These are phyloP conservation scores for Monosporascus sp. DNA, from an alignment of 2,329 filamentous ascomycete genomes.

Conservation along the genomic window DNA sequence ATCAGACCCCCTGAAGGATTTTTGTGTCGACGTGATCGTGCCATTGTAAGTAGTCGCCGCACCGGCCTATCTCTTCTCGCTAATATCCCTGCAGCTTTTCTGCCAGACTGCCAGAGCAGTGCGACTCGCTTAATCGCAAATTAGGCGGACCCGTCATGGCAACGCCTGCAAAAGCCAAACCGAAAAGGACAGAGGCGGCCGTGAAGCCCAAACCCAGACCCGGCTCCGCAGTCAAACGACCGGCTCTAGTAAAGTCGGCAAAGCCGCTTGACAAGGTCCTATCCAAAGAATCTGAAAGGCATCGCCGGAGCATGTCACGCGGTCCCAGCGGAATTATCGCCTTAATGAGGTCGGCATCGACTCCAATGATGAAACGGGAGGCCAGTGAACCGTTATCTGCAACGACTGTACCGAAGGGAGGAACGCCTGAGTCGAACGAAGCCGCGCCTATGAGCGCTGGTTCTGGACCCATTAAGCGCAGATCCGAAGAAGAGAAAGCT, in stretches of 20 bases:
- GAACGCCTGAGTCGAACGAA: constrained; percentile 36
- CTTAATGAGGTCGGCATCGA: constrained; percentile 64
- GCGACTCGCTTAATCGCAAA: constrained; percentile 67
- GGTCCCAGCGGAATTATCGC: constrained; percentile 56
- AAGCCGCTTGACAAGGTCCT: constrained; percentile 58
- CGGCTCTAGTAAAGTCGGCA: constrained; percentile 33
- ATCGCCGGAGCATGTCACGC: constrained; percentile 49
- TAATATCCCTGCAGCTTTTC: constrained; percentile 55
- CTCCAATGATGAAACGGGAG: constrained; percentile 64
- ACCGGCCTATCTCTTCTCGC: constrained; percentile 7
- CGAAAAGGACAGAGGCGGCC: constrained; percentile 40
- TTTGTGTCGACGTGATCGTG: constrained; percentile 74
- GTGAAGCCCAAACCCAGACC: constrained; percentile 43
- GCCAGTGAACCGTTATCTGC: constrained; percentile 53
- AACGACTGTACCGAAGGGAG: constrained; percentile 43
- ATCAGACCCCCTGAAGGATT: constrained; percentile 64
- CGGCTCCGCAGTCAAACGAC: constrained; percentile 46
- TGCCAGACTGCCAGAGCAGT: constrained; percentile 66
- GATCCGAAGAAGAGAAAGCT: constrained; percentile 50
- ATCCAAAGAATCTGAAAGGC: constrained; percentile 49
- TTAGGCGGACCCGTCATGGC: constrained; percentile 65
- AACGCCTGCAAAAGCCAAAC: constrained; percentile 41
- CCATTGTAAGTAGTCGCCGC: constrained; percentile 58
- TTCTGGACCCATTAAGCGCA: constrained; percentile 41
- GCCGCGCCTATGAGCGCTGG: constrained; percentile 32